Evolutionary conservation across 306 rosid genomes (phyloP).

Genomic region (Biancaea sappan): DNA sequence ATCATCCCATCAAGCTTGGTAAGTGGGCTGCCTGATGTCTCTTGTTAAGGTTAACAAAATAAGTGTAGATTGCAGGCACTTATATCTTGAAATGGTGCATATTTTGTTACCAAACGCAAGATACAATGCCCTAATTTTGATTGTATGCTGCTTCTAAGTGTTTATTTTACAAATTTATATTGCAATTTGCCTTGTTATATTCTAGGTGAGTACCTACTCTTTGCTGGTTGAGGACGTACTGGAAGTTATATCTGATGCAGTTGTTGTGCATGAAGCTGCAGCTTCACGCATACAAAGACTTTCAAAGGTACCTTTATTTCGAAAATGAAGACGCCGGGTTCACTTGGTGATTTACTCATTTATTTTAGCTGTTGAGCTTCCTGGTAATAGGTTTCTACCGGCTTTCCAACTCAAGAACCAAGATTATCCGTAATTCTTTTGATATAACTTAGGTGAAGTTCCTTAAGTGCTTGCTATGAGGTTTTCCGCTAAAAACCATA

Average conservation of each 20-base stretch:
- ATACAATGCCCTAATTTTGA: neutral
- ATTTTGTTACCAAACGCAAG: neutral
- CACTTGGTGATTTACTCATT: constrained; percentile 6
- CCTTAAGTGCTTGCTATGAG: neutral
- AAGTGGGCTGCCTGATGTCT: constrained; percentile 38
- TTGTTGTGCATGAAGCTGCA: constrained; percentile 90
- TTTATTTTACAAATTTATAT: constrained; percentile 12
- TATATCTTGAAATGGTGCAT: constrained; percentile 6
- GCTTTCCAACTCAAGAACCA: constrained; percentile 4
- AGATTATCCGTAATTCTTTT: too few relatives aligned
- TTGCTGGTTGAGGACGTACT: constrained; percentile 85
- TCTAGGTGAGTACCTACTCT: constrained; percentile 91
- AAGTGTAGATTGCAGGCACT: constrained; percentile 18
- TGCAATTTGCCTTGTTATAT: constrained; percentile 19
- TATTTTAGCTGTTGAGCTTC: constrained; percentile 6
- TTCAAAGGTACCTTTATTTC: constrained; percentile 67
- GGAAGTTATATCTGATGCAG: constrained; percentile 78
- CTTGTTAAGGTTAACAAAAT: constrained; percentile 20
- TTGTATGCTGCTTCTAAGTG: constrained; percentile 11
- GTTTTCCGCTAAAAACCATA: neutral
- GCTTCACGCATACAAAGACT: constrained; percentile 86
- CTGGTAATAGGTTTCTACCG: neutral
- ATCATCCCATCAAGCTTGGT: constrained; percentile 91
- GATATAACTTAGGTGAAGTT: neutral
- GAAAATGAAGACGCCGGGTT: neutral